Evolutionary conservation across 177 flowering plant genomes (phyloP).

Genomic region (Vitis hybrid): DNA sequence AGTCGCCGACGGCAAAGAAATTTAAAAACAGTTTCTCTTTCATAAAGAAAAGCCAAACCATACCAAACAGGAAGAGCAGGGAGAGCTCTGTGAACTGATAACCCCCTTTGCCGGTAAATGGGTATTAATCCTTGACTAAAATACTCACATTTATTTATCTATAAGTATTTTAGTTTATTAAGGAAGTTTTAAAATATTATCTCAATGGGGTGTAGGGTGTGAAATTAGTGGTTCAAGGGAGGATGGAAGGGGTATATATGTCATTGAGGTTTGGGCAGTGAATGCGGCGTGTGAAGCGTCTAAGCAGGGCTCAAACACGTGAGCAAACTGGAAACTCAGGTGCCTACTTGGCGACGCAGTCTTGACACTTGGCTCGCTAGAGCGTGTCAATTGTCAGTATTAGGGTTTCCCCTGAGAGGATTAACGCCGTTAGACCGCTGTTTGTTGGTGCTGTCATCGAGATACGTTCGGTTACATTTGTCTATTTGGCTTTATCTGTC

Average conservation of each 20-base stretch:
- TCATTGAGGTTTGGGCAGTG: not conserved
- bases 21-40: not conserved
- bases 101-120: constrained; percentile 24
- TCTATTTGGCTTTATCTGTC: not conserved
- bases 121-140: not conserved
- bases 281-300: constrained; percentile 16
- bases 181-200: not conserved
- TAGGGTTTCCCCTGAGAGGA: not conserved
- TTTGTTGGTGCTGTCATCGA: not conserved
- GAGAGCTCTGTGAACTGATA: constrained; percentile 3
- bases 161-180: no score
- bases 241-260: constrained; percentile 2
- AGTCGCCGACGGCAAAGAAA: constrained; percentile 1
- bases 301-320: constrained; percentile 16
- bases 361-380: constrained; percentile 20
- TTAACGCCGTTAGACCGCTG: constrained; percentile 7
- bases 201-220: no score
- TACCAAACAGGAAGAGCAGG: constrained; percentile 3
- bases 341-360: constrained; percentile 9
- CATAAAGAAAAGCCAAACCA: constrained; percentile 8
- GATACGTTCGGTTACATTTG: not conserved
- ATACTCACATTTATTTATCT: not conserved
- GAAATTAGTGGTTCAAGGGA: not conserved
- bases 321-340: constrained; percentile 6
- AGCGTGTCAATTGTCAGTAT: constrained; percentile 6